Evolutionary conservation across 1,139 yeast genomes (phyloP).

Genomic region (Saccharomyces hybrid): DNA sequence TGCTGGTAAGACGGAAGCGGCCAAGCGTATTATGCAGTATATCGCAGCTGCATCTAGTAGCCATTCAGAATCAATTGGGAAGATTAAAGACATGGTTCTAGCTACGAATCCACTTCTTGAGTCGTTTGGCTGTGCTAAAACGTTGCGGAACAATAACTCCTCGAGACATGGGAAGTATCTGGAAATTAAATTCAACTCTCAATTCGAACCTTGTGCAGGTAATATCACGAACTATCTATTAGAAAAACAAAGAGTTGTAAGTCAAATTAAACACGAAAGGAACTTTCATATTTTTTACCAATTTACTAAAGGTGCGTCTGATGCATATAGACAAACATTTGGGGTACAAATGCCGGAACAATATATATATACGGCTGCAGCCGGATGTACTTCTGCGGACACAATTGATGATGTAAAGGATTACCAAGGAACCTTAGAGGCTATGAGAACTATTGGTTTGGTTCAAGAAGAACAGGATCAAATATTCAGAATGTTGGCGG

Average conservation of each 20-base stretch:
- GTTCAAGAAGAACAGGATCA: conserved; percentile 78
- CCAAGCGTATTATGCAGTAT: conserved; percentile 96
- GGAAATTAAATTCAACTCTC: conserved; percentile 77
- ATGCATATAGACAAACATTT: conserved; percentile 68
- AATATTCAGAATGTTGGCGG: conserved; percentile 76
- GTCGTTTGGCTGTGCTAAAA: conserved; percentile 97
- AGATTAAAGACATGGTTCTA: conserved; percentile 92
- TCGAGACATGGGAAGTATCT: conserved; percentile 96
- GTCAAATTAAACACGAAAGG: conserved; percentile 86
- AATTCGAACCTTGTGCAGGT: conserved; percentile 88
- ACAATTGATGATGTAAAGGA: conserved; percentile 80
- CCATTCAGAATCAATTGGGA: conserved; percentile 56
- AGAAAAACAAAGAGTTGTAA: conserved; percentile 92
- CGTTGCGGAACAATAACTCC: conserved; percentile 89
- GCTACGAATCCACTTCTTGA: conserved; percentile 96
- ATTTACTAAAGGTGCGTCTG: conserved; percentile 85
- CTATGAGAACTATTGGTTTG: conserved; percentile 85
- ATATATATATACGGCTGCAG: conserved; percentile 78
- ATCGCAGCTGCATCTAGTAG: conserved; percentile 75
- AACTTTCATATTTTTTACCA: conserved; percentile 97
- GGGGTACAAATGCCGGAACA: conserved; percentile 94
- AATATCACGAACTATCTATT: conserved; percentile 89
- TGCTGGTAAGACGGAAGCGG: conserved; percentile 98
- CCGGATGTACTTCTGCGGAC: conserved; percentile 78
- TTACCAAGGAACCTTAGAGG: conserved; percentile 69